These are phyloP conservation scores for Zizania palustris DNA, from an alignment of 202 grass and related monocot genomes.

Conservation along the genomic window DNA sequence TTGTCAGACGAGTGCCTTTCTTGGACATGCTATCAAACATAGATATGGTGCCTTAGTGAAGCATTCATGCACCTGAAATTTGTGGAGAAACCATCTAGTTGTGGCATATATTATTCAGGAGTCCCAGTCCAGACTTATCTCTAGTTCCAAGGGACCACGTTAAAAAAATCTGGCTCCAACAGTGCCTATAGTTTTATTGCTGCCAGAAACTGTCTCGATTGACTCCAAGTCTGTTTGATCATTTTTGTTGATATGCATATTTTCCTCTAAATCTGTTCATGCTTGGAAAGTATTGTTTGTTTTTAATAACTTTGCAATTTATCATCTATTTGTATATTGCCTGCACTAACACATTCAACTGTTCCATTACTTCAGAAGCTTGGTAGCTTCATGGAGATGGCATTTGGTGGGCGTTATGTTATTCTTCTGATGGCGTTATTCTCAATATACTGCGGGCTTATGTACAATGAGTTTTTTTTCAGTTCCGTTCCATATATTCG, in stretches of 20 bases:
- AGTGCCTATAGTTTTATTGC: not conserved
- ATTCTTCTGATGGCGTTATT: constrained; percentile 98
- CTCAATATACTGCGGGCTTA: constrained; percentile 98
- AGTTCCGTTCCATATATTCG: constrained; percentile 98
- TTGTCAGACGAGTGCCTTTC: not conserved
- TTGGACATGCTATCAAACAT: not conserved
- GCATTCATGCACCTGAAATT: not conserved
- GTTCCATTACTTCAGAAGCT: constrained; percentile 71
- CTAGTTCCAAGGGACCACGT: too few species aligned
- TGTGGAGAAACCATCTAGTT: constrained; percentile 7
- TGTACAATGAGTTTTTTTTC: constrained; percentile 99
- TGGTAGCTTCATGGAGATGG: constrained; percentile 96
- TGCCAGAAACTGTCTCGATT: not conserved
- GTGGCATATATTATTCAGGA: constrained; percentile 24
- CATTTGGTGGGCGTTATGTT: constrained; percentile 98
- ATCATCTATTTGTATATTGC: constrained; percentile 18
- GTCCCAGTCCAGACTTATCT: too few species aligned
- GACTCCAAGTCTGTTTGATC: not conserved
- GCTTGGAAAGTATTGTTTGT: constrained; percentile 13
- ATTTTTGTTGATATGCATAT: constrained; percentile 20
- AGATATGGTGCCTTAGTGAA: too few species aligned
- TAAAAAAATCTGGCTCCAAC: too few species aligned
- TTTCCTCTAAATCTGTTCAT: not conserved
- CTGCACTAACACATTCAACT: not conserved
- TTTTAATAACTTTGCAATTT: constrained; percentile 8